Percentiles rank a stretch among this genome's conserved stretches.
Evolutionary conservation across 129 eudicot genomes (phyloP).

Genomic region (Flaveria ramosissima): DNA sequence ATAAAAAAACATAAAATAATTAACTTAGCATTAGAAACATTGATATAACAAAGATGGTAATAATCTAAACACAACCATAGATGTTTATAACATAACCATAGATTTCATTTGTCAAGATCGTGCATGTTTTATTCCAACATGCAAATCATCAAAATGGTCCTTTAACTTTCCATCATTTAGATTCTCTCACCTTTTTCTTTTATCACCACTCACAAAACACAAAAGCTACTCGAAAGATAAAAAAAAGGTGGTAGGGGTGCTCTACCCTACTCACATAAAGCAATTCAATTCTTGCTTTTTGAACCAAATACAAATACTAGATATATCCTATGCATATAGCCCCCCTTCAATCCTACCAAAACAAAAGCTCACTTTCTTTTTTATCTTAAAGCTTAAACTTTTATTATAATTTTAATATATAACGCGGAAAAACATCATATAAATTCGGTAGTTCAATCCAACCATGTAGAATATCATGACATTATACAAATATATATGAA

Average conservation of each 20-base stretch:
- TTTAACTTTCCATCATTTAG: constrained; percentile 28
- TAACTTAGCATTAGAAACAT: no score
- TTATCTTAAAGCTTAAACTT: not conserved
- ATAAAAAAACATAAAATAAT: no score
- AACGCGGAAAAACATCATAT: not conserved
- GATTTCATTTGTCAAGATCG: not conserved
- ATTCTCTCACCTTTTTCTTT: constrained; percentile 27
- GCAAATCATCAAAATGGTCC: constrained; percentile 28
- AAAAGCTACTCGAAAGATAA: constrained; percentile 18
- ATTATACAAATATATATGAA: not conserved
- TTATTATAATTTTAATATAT: not conserved
- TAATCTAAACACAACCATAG: no score
- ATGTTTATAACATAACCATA: not conserved
- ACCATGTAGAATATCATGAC: not conserved
- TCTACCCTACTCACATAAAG: constrained; percentile 17
- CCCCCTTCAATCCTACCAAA: constrained; percentile 10
- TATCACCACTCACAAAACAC: constrained; percentile 26
- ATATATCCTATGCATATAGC: constrained; percentile 8
- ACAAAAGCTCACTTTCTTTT: constrained; percentile 2
- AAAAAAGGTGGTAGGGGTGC: constrained; percentile 20
- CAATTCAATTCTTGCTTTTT: constrained; percentile 14
- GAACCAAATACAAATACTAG: constrained; percentile 18
- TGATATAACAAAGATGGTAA: no score
- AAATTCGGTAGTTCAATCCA: not conserved
- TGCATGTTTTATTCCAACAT: constrained; percentile 19